Evolutionary conservation across 2,329 filamentous ascomycete genomes (phyloP).

Genomic region (Colletotrichum lini): DNA sequence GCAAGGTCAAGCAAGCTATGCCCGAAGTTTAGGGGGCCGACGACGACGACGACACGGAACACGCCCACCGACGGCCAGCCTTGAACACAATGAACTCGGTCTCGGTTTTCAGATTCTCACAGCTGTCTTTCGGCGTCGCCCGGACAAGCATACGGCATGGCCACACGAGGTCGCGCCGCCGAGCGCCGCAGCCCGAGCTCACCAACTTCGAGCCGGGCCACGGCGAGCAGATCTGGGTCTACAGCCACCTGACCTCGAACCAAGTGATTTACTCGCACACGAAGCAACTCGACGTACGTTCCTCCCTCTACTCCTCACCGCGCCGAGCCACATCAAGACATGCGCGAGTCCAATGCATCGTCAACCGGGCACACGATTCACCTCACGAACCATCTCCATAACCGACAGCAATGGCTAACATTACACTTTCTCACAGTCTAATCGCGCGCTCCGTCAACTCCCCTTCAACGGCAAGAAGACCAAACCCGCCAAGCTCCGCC

Average conservation of each 20-base stretch:
- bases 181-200: conserved; percentile 44
- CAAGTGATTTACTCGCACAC: conserved; percentile 68
- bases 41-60: conserved; percentile 33
- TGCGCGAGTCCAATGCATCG: background rate
- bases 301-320: no score
- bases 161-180: conserved; percentile 46
- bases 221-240: conserved; percentile 72
- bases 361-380: background rate
- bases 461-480: conserved; percentile 79
- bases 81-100: conserved; percentile 55
- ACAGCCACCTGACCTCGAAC: conserved; percentile 64
- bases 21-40: conserved; percentile 23
- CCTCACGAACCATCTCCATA: background rate
- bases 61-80: conserved; percentile 6
- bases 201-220: conserved; percentile 56
- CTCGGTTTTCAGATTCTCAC: conserved; percentile 54
- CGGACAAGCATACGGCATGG: conserved; percentile 59
- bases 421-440: conserved; percentile 50
- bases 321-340: background rate
- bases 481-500: conserved; percentile 73
- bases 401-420: conserved; percentile 14
- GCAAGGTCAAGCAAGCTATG: conserved; percentile 27
- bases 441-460: conserved; percentile 68
- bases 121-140: conserved; percentile 58
- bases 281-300: conserved; percentile 61